Base-by-base conservation (phyloP, 202 grass and related monocot species). In the Zoysia matrella region DNA sequence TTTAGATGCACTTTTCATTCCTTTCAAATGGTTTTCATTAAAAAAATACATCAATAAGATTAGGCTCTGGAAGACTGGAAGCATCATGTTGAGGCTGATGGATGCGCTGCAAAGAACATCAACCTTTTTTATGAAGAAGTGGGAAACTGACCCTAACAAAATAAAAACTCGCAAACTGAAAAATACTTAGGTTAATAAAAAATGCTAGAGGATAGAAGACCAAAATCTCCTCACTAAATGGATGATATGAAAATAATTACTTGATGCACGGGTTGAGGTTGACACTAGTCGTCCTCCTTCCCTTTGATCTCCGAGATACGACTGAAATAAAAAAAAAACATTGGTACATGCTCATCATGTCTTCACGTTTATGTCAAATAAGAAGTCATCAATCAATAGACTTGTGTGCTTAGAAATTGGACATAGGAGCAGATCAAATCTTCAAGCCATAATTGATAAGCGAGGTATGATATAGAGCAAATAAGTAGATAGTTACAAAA, bases 301-400 rank as follows among this genome's bases (percentile, higher is more conserved):
- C 46, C 80, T 82, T 77, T 98, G 92, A 77, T 91, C 85, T 13
- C 64, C 88, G 39, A 78, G 78, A 73, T 60, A 83, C 74, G 75
- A 71, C 94, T 97, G 85, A 81, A 75, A 90, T 81, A 30, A 30
- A 30, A 30, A 30, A 85, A 12, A 47, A 52, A 80, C 48, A 67
- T 60, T 45, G 55, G 47, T 69, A 60, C 70, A 80, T 22, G 13
- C 11, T 60, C 74, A 79, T 76, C 8, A 40, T 58, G 6, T n/a
- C 67, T 64, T 70, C 69, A 69, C 49, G 41, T 67, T 73, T 47
- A 63, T 73, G 51, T 48, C 2, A 5, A 82, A 70, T 9, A 1
- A 40, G 42, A 77, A 69, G 73, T 68, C 11, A 16, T 50, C 72
- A 67, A 13, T 67, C 60, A 75, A 81, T 18, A 5, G 65, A 78